A percentile compares a stretch with the other conserved stretches of the same genome.
Conservation (phyloP, 441 rosid species). For the Sinapis alba region DNA sequence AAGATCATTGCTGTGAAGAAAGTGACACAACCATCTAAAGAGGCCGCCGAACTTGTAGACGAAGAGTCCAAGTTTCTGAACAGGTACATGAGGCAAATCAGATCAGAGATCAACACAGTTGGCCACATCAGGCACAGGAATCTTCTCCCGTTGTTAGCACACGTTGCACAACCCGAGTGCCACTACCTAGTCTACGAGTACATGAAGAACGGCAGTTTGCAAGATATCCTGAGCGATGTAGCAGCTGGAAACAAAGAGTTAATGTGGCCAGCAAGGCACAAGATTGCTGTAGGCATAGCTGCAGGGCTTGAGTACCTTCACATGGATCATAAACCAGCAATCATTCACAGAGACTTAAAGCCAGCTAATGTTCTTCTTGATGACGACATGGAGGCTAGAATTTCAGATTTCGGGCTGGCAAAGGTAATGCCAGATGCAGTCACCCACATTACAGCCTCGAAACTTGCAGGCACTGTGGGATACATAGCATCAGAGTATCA, state of each 20-base stretch:
- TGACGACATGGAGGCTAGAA: constrained; percentile 89
- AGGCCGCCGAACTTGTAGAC: constrained; percentile 60
- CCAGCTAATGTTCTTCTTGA: constrained; percentile 86
- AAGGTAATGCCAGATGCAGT: constrained; percentile 72
- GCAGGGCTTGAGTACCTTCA: constrained; percentile 90
- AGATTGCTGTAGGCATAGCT: constrained; percentile 70
- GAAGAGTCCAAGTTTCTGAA: constrained; percentile 65
- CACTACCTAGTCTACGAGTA: constrained; percentile 80
- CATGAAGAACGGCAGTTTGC: constrained; percentile 93
- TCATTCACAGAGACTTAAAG: constrained; percentile 89
- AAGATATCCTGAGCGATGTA: constrained; percentile 53
- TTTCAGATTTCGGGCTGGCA: constrained; percentile 90
- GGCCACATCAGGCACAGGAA: constrained; percentile 85
- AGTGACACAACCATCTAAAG: constrained; percentile 65
- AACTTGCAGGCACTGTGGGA: constrained; percentile 82
- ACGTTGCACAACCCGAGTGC: constrained; percentile 69
- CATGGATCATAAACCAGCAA: constrained; percentile 56
- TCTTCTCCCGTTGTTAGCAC: constrained; percentile 80
- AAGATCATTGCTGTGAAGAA: constrained; percentile 78
- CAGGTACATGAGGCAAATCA: constrained; percentile 86
- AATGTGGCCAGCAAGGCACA: constrained; percentile 72
- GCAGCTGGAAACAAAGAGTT: constrained; percentile 53
- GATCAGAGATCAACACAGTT: constrained; percentile 74
- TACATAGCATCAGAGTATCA: constrained; percentile 90
- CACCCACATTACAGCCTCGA: constrained; percentile 70